Base-by-base conservation (phyloP, 176 grass and related monocot genomes). In the Poa annua region DNA sequence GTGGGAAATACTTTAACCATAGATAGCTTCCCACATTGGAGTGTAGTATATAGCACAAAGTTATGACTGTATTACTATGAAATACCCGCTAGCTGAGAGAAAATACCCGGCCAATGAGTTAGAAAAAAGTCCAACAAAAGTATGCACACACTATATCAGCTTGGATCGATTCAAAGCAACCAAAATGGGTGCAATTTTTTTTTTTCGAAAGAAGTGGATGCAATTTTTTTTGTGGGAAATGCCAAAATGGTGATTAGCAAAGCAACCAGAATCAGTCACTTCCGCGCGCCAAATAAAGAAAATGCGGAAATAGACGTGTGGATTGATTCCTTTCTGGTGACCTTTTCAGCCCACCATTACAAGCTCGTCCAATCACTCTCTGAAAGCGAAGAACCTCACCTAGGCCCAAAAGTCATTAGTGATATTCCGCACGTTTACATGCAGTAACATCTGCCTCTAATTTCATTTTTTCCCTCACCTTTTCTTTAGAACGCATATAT, bases 361-460 rank as follows among this genome's bases (percentile, higher is more conserved):
- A 71, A 47, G 41, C 21, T 10, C 29, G 5, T 3, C 6, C 26
- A 36, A 55, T 55, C 17, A 13, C 73, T 33, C 29, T 54, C 49
- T 20, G 71, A 53, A 52, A 75, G 72, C 6, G 11, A 25, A 71
- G 41, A 0, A 7, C 20, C 2, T 2, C 4, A n/a, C n/a, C n/a
- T n/a, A n/a, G n/a, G n/a, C n/a, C n/a, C n/a, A n/a, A 3, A 53
- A 8, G 1, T 5, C 11, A 56, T 6, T 3, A n/a, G 8, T 3
- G 3, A 8, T 75, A 75, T 75, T 75, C 48, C 26, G 9, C 72
- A 75, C 72, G 72, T 75, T 75, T 75, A 75, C 48, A n/a, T 35
- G 48, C 45, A 32, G 45, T 51, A 51, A 51, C 71, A 51, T 20
- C 16, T 6, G 16, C 42, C 22, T 17, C 13, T 25, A 22, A 16